Base-by-base conservation (phyloP, 345 rosid species). In the Salix arbutifolia region DNA sequence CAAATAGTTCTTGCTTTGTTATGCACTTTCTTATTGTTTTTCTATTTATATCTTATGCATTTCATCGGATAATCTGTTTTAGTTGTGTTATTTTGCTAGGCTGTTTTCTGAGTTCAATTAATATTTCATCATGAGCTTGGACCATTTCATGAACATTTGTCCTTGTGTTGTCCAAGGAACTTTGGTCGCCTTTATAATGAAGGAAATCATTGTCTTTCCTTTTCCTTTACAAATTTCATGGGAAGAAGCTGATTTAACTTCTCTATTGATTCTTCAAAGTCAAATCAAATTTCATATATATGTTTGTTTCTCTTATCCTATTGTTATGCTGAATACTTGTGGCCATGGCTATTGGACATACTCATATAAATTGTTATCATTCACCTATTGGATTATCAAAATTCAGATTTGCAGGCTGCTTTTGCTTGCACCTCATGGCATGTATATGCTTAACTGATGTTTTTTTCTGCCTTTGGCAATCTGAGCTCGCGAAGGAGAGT, bases 401-500 rank as follows among this genome's bases (percentile, higher is more conserved):
- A 81, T 71, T 79, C 69, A 38, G 75, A 76, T 76, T 74, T 78
- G 87, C 84, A 78, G 83, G 82, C 58, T 30, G 79, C 46, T 72
- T 77, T 73, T 67, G 67, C 46, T 68, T 61, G 81, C 76, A 58
- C 72, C 74, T 62, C 65, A 16, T 74, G 75, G 77, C 73, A 62
- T 40, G 17, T 28, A 69, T 69, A 50, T 33, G 78, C 67, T 67
- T 80, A 68, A 76, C 78, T 68, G 81, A 74, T 50, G 75, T 58
- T 19, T 37, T 72, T 8, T 38, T 33, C 11, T 74, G 33, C 11
- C 17, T 28, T 30, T 74, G 67, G 74, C 66, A 53, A 77, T 62
- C 74, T 69, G 16, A 62, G 56, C 56, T 70, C 61, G 48, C 66
- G 78, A 65, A 76, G 84, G 72, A 26, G 78, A 78, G 72, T 77